Evolutionary conservation across 306 rosid genomes (phyloP).

Genomic region (Oemleria cerasiformis): DNA sequence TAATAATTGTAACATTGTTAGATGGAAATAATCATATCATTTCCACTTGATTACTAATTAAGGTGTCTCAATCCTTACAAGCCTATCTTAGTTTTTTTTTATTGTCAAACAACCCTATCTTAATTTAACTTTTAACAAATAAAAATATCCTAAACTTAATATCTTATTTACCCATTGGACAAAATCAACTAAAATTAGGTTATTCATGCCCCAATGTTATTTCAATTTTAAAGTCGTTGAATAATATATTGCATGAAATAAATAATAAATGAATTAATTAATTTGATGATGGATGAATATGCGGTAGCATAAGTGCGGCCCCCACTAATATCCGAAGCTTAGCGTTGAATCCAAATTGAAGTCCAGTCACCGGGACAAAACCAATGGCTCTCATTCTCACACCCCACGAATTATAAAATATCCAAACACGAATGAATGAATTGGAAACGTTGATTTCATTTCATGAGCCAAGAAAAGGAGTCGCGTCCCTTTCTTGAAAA

Average conservation of each 20-base stretch:
- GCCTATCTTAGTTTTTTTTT: not conserved
- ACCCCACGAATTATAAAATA: not conserved
- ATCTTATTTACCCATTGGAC: too few relatives aligned
- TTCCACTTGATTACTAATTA: not conserved
- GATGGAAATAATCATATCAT: not conserved
- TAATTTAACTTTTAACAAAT: too few relatives aligned
- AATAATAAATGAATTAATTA: too few relatives aligned
- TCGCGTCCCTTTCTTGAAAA: conserved; percentile 15
- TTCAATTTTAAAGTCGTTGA: too few relatives aligned
- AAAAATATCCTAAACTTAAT: too few relatives aligned
- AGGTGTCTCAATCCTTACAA: not conserved
- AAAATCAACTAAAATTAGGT: too few relatives aligned
- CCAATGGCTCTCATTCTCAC: conserved; percentile 12
- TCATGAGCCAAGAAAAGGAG: not conserved
- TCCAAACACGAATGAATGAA: too few relatives aligned
- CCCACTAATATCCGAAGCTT: not conserved
- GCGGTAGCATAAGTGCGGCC: not conserved
- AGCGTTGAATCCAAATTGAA: conserved; percentile 5
- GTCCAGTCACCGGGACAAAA: conserved; percentile 12
- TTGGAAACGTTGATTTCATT: too few relatives aligned
- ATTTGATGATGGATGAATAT: not conserved
- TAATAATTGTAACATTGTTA: too few relatives aligned
- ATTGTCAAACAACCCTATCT: too few relatives aligned
- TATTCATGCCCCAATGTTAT: too few relatives aligned
- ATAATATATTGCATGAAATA: too few relatives aligned